Base-by-base conservation (phyloP, 1,284 basidiomycete genomes). In the Lignosus rhinocerotis region DNA sequence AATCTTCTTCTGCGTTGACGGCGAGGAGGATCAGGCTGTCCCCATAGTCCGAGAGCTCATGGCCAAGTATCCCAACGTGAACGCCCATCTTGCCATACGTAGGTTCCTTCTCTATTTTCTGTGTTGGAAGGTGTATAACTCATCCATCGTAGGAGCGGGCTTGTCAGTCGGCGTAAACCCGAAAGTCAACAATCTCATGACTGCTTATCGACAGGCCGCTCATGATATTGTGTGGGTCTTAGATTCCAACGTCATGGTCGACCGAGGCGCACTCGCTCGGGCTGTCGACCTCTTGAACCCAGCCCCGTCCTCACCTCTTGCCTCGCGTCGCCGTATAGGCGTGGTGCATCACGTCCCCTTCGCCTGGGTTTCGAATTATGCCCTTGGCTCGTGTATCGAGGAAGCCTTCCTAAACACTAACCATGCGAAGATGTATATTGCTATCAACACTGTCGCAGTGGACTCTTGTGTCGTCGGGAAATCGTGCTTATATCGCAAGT, bases 351-450 rank as follows among this genome's bases (percentile, higher is more conserved):
- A 99, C 72, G 92, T 98, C 7, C 97, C 97, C 0, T 91, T 94
- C 66, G 97, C 93, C 0, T 85, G 90, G 53, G 83, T 90, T 74
- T 81, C 83, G 70, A 80, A 86, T 70, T 75, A 77, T 39, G 75
- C 75, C 65, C 76, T 93, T 59, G 97, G 96, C 0, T 90, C 94
- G 14, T 81, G 86, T 58, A 81, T 99, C 38, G 97, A 99, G 75
- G 90, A 94, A 60, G 94, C 93, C 1, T 99, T 98, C 72, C 78
- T 99, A 51, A 97, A 96, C 71, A 96, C 94, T 5, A 98, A 94
- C 53, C 97, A 99, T 70, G 96, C 96, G 14, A 98, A 97, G 74
- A 99, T 99, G 96, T 99, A 99, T 70, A 82, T 98, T 53, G 95
- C 95, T 9, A 94, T 99, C 73, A 97, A 97, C 74, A 80, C 87